Conservation (phyloP, 306 rosid genomes). For the Styphnolobium japonicum region DNA sequence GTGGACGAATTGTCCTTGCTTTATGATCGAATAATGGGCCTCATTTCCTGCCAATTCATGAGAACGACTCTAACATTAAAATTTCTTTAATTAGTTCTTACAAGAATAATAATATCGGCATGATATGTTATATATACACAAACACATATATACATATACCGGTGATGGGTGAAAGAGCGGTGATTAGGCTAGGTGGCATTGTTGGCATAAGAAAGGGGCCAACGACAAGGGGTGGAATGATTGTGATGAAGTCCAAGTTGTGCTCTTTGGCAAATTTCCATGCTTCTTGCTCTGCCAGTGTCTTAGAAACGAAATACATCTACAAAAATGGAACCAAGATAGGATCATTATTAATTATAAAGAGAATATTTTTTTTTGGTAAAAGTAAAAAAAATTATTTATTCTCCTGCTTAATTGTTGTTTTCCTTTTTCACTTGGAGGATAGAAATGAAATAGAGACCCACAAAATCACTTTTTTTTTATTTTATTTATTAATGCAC, state of each 20-base stretch:
- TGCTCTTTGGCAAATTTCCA: conserved; percentile 66
- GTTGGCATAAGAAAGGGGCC: conserved; percentile 58
- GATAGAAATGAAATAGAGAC: not conserved
- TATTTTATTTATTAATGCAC: not conserved
- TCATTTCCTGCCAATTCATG: conserved; percentile 46
- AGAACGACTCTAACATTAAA: not conserved
- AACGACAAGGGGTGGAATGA: conserved; percentile 65
- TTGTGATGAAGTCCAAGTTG: conserved; percentile 46
- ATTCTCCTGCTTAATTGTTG: not conserved
- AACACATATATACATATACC: conserved; percentile 21
- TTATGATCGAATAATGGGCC: conserved; percentile 59
- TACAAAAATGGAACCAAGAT: not conserved
- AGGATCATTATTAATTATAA: not conserved
- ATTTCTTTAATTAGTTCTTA: not conserved
- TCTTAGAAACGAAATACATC: conserved; percentile 78
- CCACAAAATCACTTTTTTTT: not conserved
- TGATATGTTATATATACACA: too few species aligned
- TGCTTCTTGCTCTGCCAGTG: conserved; percentile 72
- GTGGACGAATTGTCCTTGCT: conserved; percentile 66
- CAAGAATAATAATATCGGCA: not conserved
- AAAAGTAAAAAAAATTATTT: too few species aligned
- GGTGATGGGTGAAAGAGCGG: conserved; percentile 52
- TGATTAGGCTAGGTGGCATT: conserved; percentile 67
- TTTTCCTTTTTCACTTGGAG: not conserved
- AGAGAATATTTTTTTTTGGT: too few species aligned